Conservation (phyloP, 1,284 basidiomycete genomes). For the Termitomyces sp. region DNA sequence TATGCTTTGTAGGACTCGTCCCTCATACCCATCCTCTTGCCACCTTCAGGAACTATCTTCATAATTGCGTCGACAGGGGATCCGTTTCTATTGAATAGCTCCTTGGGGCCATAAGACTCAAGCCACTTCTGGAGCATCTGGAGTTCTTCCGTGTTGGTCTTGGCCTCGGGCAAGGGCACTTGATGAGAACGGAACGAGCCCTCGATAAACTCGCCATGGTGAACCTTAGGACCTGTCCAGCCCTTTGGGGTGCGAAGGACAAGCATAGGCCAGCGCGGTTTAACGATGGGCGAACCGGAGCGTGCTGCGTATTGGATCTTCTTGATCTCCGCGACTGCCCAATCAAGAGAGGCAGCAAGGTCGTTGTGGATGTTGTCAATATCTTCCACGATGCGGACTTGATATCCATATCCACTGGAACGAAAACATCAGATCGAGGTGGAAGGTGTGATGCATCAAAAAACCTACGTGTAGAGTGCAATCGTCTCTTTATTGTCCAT, state of each 20-base stretch:
- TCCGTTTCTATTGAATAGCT: constrained; percentile 57
- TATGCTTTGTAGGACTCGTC: constrained; percentile 66
- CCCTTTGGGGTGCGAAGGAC: constrained; percentile 84
- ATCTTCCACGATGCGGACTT: constrained; percentile 79
- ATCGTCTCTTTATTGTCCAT: constrained; percentile 84
- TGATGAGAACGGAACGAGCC: constrained; percentile 75
- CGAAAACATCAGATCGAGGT: neutral
- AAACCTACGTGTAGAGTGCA: constrained; percentile 57
- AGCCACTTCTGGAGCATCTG: constrained; percentile 66
- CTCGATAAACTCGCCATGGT: constrained; percentile 69
- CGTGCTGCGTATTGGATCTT: constrained; percentile 79
- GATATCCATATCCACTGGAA: constrained; percentile 76
- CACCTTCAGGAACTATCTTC: constrained; percentile 48
- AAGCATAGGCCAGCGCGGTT: constrained; percentile 85
- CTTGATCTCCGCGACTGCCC: constrained; percentile 74
- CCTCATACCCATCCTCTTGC: constrained; percentile 60
- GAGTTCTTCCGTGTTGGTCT: constrained; percentile 61
- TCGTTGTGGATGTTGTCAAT: constrained; percentile 58
- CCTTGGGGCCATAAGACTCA: constrained; percentile 53
- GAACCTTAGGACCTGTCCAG: constrained; percentile 59
- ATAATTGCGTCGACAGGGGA: constrained; percentile 47
- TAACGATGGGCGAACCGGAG: constrained; percentile 66
- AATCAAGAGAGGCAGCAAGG: constrained; percentile 77
- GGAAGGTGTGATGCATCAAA: neutral
- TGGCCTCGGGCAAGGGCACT: constrained; percentile 75